phyloP scores from a whole-genome alignment of 176 grass and related monocot genomes.

The Rhynchospora tenuis region DNA sequence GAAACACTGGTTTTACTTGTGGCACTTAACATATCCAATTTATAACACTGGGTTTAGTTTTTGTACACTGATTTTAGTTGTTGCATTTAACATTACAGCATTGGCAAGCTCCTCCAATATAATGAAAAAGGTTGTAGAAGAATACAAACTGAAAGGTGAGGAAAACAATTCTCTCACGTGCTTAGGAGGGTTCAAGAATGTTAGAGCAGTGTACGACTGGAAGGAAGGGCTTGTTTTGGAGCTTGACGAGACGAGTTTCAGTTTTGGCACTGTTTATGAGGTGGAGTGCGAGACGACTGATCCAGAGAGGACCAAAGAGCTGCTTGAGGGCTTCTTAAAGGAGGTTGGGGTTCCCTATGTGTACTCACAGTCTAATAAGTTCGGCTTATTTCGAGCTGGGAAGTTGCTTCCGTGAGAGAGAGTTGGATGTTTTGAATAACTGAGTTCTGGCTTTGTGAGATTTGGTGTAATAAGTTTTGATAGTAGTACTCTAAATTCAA shows the following conservation, averaged over 20 bases:
- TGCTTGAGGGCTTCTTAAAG: slow-evolving; percentile 59
- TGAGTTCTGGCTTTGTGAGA: not conserved
- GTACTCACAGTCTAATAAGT: slow-evolving; percentile 62
- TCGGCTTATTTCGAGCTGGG: slow-evolving; percentile 64
- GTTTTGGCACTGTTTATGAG: slow-evolving; percentile 68
- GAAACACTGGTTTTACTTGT: not conserved
- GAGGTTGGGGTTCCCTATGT: slow-evolving; percentile 52
- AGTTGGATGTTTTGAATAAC: not conserved
- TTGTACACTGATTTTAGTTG: no score
- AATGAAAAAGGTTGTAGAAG: slow-evolving; percentile 49
- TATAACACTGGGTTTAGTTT: not conserved
- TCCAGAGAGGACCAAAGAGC: slow-evolving; percentile 48
- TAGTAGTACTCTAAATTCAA: not conserved
- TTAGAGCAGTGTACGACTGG: slow-evolving; percentile 55
- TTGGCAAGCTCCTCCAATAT: slow-evolving; percentile 43
- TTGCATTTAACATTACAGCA: slow-evolving; percentile 13
- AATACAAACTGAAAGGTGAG: slow-evolving; percentile 43
- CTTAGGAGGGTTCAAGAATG: slow-evolving; percentile 84
- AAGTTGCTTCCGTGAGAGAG: slow-evolving; percentile 55
- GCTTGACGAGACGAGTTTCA: slow-evolving; percentile 72
- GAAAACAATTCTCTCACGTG: slow-evolving; percentile 37
- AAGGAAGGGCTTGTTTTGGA: slow-evolving; percentile 53
- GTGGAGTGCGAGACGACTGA: slow-evolving; percentile 72
- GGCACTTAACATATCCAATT: not conserved
- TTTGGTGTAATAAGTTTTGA: not conserved